These are phyloP conservation scores for Lindgomyces ingoldianus DNA, from an alignment of 495 filamentous ascomycete genomes.

Conservation along the genomic window DNA sequence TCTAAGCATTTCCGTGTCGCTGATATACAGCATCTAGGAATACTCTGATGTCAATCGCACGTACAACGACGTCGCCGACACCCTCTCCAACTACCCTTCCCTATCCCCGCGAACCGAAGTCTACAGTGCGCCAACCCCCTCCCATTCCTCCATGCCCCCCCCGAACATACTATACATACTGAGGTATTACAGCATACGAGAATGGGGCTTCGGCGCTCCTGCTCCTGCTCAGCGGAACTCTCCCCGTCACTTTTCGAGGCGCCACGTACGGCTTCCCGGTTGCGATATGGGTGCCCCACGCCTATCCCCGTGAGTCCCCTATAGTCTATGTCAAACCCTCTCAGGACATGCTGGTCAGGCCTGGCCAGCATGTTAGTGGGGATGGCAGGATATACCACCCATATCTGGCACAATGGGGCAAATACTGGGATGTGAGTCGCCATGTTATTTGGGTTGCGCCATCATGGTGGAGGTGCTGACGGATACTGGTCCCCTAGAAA, in stretches of 20 bases:
- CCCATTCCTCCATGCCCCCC: neutral
- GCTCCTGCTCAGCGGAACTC: slow-evolving; percentile 79
- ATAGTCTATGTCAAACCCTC: slow-evolving; percentile 86
- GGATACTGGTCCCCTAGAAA: slow-evolving; percentile 54
- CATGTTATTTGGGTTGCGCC: neutral
- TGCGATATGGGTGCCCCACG: slow-evolving; percentile 91
- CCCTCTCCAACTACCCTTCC: slow-evolving; percentile 77
- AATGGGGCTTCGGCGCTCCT: slow-evolving; percentile 85
- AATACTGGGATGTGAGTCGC: slow-evolving; percentile 85
- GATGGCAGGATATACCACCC: slow-evolving; percentile 95
- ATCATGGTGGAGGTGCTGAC: neutral
- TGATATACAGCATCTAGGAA: slow-evolving; percentile 59
- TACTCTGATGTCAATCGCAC: slow-evolving; percentile 89
- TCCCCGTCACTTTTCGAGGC: slow-evolving; percentile 86
- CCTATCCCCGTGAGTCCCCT: slow-evolving; percentile 82
- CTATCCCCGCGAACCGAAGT: slow-evolving; percentile 92
- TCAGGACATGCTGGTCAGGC: slow-evolving; percentile 82
- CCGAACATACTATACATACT: slow-evolving; percentile 3
- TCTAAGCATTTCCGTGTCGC: neutral
- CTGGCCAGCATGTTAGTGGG: slow-evolving; percentile 92
- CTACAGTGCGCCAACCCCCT: slow-evolving; percentile 67
- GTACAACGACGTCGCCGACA: slow-evolving; percentile 85
- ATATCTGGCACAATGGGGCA: slow-evolving; percentile 84
- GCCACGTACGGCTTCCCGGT: slow-evolving; percentile 89
- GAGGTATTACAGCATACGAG: slow-evolving; percentile 68